A percentile compares a stretch with the other conserved stretches of the same genome.
These are phyloP conservation scores for Pythium phragmiticola DNA, from an alignment of 352 stramenopile species.

Conservation along the genomic window DNA sequence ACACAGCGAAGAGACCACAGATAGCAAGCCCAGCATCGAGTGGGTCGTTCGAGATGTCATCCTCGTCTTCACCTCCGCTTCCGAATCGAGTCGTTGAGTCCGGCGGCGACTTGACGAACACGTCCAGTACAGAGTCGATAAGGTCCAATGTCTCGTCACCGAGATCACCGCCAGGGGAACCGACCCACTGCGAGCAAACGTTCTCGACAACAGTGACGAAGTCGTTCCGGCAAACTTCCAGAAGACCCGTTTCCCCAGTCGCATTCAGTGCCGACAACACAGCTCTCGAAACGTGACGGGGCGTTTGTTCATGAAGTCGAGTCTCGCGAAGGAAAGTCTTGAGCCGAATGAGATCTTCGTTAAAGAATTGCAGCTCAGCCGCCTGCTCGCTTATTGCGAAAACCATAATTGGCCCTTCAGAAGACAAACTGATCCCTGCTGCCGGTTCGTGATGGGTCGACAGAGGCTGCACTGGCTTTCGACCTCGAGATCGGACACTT, in stretches of 20 bases:
- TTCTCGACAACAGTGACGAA: constrained; percentile 57
- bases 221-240: constrained; percentile 39
- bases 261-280: constrained; percentile 34
- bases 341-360: constrained; percentile 68
- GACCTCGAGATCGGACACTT: constrained; percentile 12
- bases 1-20: constrained; percentile 67
- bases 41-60: constrained; percentile 45
- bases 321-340: constrained; percentile 70
- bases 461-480: constrained; percentile 16
- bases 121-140: constrained; percentile 55
- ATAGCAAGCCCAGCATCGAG: constrained; percentile 56
- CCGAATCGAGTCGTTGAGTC: constrained; percentile 19
- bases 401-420: constrained; percentile 78
- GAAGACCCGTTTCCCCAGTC: constrained; percentile 11
- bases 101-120: constrained; percentile 57
- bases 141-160: constrained; percentile 66
- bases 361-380: constrained; percentile 80
- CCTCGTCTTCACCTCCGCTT: constrained; percentile 31
- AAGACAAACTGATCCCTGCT: constrained; percentile 48
- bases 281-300: constrained; percentile 34
- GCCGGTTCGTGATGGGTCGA: constrained; percentile 41
- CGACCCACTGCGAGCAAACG: constrained; percentile 30
- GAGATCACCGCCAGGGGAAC: constrained; percentile 8
- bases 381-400: constrained; percentile 69
- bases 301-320: constrained; percentile 42